Evolutionary conservation across 805 yeast species (phyloP).

Genomic region (Hanseniaspora thailandica): DNA sequence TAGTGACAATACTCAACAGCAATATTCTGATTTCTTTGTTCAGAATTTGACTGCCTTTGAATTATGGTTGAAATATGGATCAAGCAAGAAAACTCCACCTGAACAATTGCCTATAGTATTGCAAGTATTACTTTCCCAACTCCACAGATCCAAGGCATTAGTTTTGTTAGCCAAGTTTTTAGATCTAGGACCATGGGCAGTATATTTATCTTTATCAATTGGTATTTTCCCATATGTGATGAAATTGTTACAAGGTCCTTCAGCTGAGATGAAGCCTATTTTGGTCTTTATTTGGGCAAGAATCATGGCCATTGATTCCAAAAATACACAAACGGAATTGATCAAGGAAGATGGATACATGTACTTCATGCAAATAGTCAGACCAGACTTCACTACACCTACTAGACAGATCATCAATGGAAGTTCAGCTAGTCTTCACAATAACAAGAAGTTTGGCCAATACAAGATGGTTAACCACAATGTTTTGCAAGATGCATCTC

Average conservation of each 20-base stretch:
- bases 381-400: conserved; percentile 29
- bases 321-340: conserved; percentile 80
- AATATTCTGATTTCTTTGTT: conserved; percentile 88
- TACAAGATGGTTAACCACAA: conserved; percentile 8
- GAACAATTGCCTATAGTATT: conserved; percentile 89
- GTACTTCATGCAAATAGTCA: conserved; percentile 72
- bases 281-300: conserved; percentile 95
- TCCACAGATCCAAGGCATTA: conserved; percentile 81
- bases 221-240: conserved; percentile 94
- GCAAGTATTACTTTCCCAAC: conserved; percentile 86
- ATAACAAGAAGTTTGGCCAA: conserved; percentile 4
- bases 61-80: conserved; percentile 85
- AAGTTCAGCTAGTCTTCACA: conserved; percentile 6
- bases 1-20: conserved; percentile 35
- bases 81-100: conserved; percentile 75
- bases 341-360: conserved; percentile 83
- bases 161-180: conserved; percentile 72
- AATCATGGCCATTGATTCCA: conserved; percentile 88
- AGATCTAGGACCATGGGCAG: conserved; percentile 97
- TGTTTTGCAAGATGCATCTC: background rate
- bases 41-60: conserved; percentile 94
- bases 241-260: conserved; percentile 83
- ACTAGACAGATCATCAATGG: conserved; percentile 16
- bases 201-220: conserved; percentile 77
- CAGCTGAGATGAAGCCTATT: conserved; percentile 88